Evolutionary conservation across 768 basidiomycete species (phyloP), one percentile per base, ranked within the genome.

Genomic region (Imleria badia): DNA sequence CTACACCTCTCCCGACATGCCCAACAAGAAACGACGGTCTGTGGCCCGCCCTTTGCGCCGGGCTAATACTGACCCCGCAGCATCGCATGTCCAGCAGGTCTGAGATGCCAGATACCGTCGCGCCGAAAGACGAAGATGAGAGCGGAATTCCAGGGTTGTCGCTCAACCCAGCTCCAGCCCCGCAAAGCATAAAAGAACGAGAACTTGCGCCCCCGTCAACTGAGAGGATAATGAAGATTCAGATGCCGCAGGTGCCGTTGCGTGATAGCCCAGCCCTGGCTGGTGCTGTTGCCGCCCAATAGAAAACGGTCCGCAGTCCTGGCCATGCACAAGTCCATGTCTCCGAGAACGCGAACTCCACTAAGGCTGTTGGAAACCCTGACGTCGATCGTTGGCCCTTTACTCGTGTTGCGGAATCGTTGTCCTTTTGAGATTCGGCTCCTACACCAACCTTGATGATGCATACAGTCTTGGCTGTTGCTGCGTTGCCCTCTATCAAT

Each of bases 1-100:
- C 58, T 78, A 86, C 56, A 73, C 79, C 6, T 84, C 86, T 7
- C 81, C 85, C 11, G 87, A 89, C 55, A 75, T 83, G 73, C 87
- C 88, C n/a, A 85, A 86, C 66, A 90, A 90, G 78, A 87, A 86
- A 69, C 81, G 82, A 82, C 85, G 86, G 87, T 89, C 75, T 74
- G 84, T 84, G 63, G 62, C 64, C 67, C 64, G 59, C 51, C 33
- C 33, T 54, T 33, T 26, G 14, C 29, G 4, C n/a, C 30, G 51
- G 36, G 48, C 46, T 64, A 55, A 50, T 58, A 56, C 65, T 72
- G 62, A 67, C 57, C 54, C 64, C 66, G 60, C 70, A 64, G 63
- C 59, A 56, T 59, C 64, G 58, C 61, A 58, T 65, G 65, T 63
- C 65, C 41, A 63, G 57, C 66, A 84, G 81, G 68, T 84, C 81